These are phyloP conservation scores for Melocanna baccifera DNA, from an alignment of 176 grass and related monocot genomes.

Conservation along the genomic window DNA sequence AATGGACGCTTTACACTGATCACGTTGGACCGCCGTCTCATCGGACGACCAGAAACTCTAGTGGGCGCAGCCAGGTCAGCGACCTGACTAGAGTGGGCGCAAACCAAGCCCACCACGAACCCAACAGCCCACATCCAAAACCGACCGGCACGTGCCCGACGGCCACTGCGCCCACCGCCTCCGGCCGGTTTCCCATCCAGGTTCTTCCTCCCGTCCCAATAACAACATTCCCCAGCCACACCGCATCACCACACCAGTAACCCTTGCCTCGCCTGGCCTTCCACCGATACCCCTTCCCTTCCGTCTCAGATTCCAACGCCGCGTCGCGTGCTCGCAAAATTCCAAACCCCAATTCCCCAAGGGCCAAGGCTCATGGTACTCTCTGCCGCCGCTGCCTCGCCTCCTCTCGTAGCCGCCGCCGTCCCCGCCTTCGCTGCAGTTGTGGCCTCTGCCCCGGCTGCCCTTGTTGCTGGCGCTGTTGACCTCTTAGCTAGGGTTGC, in stretches of 20 bases:
- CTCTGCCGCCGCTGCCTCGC: background rate
- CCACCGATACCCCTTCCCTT: constrained; percentile 6
- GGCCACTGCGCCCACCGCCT: background rate
- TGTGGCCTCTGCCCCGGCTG: background rate
- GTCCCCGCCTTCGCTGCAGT: background rate
- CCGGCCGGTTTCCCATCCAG: constrained; percentile 49
- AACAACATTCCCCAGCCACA: background rate
- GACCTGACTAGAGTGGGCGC: no score
- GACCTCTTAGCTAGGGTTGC: constrained; percentile 25
- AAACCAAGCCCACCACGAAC: background rate
- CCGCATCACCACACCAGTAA: constrained; percentile 1
- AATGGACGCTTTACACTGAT: background rate
- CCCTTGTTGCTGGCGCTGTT: background rate
- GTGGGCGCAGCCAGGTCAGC: no score
- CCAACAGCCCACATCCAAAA: background rate
- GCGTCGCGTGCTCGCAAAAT: background rate
- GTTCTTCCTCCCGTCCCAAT: constrained; percentile 40
- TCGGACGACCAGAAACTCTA: background rate
- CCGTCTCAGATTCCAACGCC: constrained; percentile 26
- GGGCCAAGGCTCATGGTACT: constrained; percentile 11
- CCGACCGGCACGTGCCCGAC: constrained; percentile 3
- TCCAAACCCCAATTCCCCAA: background rate
- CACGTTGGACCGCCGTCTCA: background rate
- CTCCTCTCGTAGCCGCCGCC: constrained; percentile 6
- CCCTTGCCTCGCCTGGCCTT: background rate